Percentiles rank a stretch among this genome's conserved stretches.
These are phyloP conservation scores for Hanseniaspora uvarum DNA, from an alignment of 1,139 yeast species.

Conservation along the genomic window DNA sequence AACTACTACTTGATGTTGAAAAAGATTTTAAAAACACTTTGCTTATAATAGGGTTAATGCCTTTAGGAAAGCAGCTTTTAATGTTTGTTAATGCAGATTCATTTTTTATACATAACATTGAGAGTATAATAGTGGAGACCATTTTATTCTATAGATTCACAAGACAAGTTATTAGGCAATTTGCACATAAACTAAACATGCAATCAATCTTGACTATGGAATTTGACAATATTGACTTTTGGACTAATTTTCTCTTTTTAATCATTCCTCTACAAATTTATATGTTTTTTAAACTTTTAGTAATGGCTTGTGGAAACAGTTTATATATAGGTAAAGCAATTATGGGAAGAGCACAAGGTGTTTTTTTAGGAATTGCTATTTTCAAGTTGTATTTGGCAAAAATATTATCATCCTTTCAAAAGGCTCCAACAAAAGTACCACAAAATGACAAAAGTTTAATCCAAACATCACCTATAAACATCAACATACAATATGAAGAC, in stretches of 20 bases:
- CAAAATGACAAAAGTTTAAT: neutral
- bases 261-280: neutral
- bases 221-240: neutral
- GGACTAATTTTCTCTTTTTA: neutral
- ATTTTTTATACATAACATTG: neutral
- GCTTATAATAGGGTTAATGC: neutral
- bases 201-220: neutral
- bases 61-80: neutral
- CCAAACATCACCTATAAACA: neutral
- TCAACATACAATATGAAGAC: neutral
- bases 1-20: neutral
- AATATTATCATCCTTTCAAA: neutral
- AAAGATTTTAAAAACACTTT: neutral
- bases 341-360: neutral
- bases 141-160: neutral
- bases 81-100: neutral
- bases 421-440: neutral
- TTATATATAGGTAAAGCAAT: neutral
- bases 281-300: neutral
- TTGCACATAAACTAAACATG: neutral
- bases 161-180: neutral
- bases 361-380: neutral
- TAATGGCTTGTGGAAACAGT: neutral
- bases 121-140: neutral
- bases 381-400: neutral